A percentile compares a stretch with the other conserved stretches of the same genome.
Evolutionary conservation across 768 basidiomycete species (phyloP).

Genomic region (Suillus fuscotomentosus): DNA sequence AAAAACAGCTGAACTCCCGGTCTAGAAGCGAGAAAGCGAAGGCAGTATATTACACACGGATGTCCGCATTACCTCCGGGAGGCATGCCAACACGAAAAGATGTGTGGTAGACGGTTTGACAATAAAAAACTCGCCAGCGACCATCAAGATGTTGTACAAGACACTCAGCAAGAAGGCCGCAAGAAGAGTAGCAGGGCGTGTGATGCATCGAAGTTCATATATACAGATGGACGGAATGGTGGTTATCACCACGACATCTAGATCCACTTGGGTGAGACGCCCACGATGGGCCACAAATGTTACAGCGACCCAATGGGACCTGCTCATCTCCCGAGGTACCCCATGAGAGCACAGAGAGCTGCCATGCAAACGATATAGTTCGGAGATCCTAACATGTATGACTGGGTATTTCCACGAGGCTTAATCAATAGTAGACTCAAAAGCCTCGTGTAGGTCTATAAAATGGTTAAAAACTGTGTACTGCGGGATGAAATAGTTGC

Average conservation of each 20-base stretch:
- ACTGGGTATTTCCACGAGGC: background rate
- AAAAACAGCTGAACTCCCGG: too few species aligned
- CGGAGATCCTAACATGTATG: background rate
- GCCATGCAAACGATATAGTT: background rate
- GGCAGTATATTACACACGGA: too few species aligned
- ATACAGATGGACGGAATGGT: background rate
- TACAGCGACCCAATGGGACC: background rate
- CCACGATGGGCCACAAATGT: background rate
- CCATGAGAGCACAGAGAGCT: background rate
- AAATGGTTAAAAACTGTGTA: constrained; percentile 76
- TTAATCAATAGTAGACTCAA: background rate
- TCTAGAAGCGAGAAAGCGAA: too few species aligned
- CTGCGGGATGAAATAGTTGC: constrained; percentile 56
- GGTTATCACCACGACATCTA: background rate
- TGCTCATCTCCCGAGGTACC: background rate
- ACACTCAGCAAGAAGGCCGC: too few species aligned
- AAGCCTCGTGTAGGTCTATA: constrained; percentile 27
- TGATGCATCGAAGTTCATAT: background rate
- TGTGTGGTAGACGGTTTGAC: too few species aligned
- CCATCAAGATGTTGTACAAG: too few species aligned
- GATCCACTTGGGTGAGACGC: background rate
- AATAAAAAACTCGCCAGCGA: too few species aligned
- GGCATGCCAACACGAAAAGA: too few species aligned
- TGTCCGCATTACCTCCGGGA: too few species aligned
- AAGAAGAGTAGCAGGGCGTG: too few species aligned